A percentile compares a stretch with the other conserved stretches of the same genome.
Evolutionary conservation across 306 rosid species (phyloP).

Genomic region (Trifolium dubium): DNA sequence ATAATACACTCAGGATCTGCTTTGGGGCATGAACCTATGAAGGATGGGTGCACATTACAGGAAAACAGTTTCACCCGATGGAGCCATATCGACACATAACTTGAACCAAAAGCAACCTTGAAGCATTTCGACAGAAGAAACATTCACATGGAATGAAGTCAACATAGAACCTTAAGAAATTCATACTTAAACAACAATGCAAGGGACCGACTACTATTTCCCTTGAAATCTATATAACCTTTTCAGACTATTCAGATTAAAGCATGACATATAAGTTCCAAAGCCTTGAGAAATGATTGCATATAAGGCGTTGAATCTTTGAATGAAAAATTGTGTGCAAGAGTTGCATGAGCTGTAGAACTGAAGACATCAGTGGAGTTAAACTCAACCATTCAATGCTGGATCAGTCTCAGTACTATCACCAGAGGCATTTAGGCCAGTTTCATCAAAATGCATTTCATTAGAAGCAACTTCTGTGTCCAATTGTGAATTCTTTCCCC

Average conservation of each 20-base stretch:
- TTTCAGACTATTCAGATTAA: conserved; percentile 48
- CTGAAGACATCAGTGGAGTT: conserved; percentile 32
- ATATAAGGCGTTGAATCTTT: conserved; percentile 39
- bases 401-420: conserved; percentile 47
- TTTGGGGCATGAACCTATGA: conserved; percentile 17
- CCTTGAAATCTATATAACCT: conserved; percentile 43
- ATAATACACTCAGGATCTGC: conserved; percentile 31
- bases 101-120: conserved; percentile 41
- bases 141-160: conserved; percentile 36
- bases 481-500: conserved; percentile 27
- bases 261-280: conserved; percentile 43
- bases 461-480: conserved; percentile 50
- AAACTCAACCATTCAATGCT: conserved; percentile 44
- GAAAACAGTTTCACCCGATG: conserved; percentile 34
- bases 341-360: conserved; percentile 36
- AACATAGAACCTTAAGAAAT: conserved; percentile 37
- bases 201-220: conserved; percentile 44
- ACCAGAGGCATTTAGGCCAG: conserved; percentile 46
- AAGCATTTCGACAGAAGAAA: conserved; percentile 45
- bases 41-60: conserved; percentile 25
- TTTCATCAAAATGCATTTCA: conserved; percentile 45
- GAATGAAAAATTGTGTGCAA: conserved; percentile 32
- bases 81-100: conserved; percentile 36
- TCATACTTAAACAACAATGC: conserved; percentile 39
- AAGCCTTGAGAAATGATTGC: conserved; percentile 54